phyloP scores from a whole-genome alignment of 2,329 filamentous ascomycete genomes.

The Phyllosticta ampelicida region DNA sequence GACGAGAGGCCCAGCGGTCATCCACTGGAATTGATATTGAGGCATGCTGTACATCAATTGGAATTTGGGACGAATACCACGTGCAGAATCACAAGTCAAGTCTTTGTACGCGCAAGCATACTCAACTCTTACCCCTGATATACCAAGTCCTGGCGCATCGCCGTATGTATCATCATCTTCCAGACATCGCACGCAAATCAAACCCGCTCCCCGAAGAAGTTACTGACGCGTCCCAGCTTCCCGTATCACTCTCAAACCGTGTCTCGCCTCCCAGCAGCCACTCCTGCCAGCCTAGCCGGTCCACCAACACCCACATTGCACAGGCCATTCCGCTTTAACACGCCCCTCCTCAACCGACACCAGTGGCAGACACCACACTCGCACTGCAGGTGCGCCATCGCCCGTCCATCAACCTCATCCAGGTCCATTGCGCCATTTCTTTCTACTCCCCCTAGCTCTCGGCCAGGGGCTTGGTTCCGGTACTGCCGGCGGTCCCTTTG shows the following conservation, averaged over 20 bases:
- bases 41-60: too few relatives aligned
- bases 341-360: not conserved
- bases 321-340: constrained; percentile 3
- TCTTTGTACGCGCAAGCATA: too few relatives aligned
- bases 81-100: too few relatives aligned
- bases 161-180: too few relatives aligned
- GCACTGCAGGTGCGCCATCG: constrained; percentile 1
- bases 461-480: not conserved
- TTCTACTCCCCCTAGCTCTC: not conserved
- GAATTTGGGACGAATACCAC: too few relatives aligned
- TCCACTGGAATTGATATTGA: too few relatives aligned
- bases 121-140: too few relatives aligned
- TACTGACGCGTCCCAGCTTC: too few relatives aligned
- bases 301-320: not conserved
- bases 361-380: constrained; percentile 3
- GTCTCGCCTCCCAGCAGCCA: not conserved
- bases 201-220: not conserved
- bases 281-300: not conserved
- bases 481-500: not conserved
- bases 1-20: too few relatives aligned
- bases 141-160: too few relatives aligned
- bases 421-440: not conserved
- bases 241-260: not conserved
- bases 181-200: too few relatives aligned
- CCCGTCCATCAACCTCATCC: not conserved